Evolutionary conservation across 2,329 filamentous ascomycete genomes (phyloP), one percentile per base, ranked within the genome.

Genomic region (Ophiostoma australiae): DNA sequence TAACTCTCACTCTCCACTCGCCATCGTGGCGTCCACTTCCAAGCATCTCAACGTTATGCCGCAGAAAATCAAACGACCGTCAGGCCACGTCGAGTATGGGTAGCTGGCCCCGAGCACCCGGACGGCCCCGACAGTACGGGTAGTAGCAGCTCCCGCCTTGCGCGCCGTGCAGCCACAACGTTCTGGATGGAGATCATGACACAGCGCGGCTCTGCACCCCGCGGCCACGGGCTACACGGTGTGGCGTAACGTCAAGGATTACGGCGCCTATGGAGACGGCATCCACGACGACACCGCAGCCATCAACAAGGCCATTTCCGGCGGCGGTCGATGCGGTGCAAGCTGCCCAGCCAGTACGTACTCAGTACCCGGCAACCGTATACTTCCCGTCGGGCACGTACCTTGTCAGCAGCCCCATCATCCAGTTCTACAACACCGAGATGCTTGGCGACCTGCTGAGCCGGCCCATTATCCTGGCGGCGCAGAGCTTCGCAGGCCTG

Each of bases 381-480:
- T 52, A 52, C 44, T 52, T 52, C 44, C 44, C 44, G n/a, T 13
- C 44, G 7, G 44, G 44, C 17, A 52, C 44, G 15, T 52, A 52
- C 44, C 44, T 52, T 6, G 44, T 52, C 4, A 52, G 44, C 44
- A 52, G 44, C 44, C 44, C 52, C 63, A 58, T 23, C 1, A 23
- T 20, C 4, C 39, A 15, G 3, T 44, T 17, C 17, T 35, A 66
- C 61, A 35, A 52, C 44, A 52, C 61, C 61, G 61, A 27, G 11
- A 63, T 11, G 27, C 23, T 52, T 63, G 58, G 55, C 33, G 37
- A 65, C 41, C 41, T 44, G 52, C 52, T 61, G 23, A 69, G 33
- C 20, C 10, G 33, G 20, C n/a, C 68, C 55, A 35, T 52, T 7
- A 52, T 52, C 4, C n/a, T 52, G 15, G 44, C 44, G 44, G 44